These are phyloP conservation scores for Zygoascus tannicola DNA, from an alignment of 805 yeast genomes.

Conservation along the genomic window DNA sequence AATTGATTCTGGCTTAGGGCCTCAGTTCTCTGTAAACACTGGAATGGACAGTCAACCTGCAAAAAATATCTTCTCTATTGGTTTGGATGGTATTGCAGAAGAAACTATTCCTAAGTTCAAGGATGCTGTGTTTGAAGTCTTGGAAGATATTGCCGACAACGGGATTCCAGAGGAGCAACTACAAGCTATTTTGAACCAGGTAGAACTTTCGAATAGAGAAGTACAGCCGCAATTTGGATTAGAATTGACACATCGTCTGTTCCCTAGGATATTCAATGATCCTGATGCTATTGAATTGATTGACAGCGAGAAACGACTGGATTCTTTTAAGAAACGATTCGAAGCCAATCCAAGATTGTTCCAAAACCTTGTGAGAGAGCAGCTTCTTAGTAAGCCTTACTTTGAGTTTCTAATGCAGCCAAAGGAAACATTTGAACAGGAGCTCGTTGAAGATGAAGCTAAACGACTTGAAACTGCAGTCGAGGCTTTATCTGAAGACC, in stretches of 20 bases:
- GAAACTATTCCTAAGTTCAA: slow-evolving; percentile 42
- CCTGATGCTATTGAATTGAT: slow-evolving; percentile 65
- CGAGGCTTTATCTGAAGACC: slow-evolving; percentile 41
- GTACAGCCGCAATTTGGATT: slow-evolving; percentile 88
- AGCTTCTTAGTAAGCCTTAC: slow-evolving; percentile 44
- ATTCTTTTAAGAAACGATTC: slow-evolving; percentile 54
- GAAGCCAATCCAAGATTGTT: slow-evolving; percentile 47
- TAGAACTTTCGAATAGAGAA: slow-evolving; percentile 74
- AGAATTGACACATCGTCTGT: slow-evolving; percentile 57
- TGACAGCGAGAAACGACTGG: slow-evolving; percentile 53
- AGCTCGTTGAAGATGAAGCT: slow-evolving; percentile 47
- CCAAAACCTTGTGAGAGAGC: slow-evolving; percentile 45
- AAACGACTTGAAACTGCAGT: slow-evolving; percentile 39
- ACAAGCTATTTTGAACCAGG: slow-evolving; percentile 81
- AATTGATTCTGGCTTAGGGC: slow-evolving; percentile 75
- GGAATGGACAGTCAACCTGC: slow-evolving; percentile 82
- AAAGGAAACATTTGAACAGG: slow-evolving; percentile 41
- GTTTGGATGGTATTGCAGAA: slow-evolving; percentile 62
- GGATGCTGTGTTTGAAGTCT: slow-evolving; percentile 36
- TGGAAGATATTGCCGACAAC: slow-evolving; percentile 35
- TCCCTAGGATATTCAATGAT: slow-evolving; percentile 81
- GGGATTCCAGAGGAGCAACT: slow-evolving; percentile 52
- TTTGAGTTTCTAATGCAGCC: slow-evolving; percentile 78
- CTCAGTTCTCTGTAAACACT: slow-evolving; percentile 78
- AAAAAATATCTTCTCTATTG: slow-evolving; percentile 69